Conservation (phyloP, 352 stramenopile species). For the Phytophthora foliorum region DNA sequence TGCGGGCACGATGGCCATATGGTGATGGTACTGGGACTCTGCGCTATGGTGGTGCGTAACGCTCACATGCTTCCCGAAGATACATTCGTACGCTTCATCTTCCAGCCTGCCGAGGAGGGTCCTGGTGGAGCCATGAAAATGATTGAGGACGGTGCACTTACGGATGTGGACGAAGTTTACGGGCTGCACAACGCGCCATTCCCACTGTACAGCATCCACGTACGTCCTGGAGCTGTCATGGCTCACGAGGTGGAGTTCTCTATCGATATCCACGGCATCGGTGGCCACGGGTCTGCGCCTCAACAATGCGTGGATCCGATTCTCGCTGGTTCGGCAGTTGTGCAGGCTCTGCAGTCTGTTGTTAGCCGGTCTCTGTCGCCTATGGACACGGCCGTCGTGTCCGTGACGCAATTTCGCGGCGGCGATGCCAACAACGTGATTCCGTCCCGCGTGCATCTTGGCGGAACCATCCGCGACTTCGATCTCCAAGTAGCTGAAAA, state of each 20-base stretch:
- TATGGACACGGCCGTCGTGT: conserved; percentile 94
- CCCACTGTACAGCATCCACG: conserved; percentile 90
- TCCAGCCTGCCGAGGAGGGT: conserved; percentile 96
- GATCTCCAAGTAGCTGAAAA: conserved; percentile 84
- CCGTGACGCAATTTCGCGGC: conserved; percentile 92
- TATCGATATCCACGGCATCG: conserved; percentile 92
- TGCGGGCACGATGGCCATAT: conserved; percentile 98
- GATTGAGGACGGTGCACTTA: conserved; percentile 93
- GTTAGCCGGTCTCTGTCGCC: conserved; percentile 92
- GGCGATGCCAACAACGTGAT: conserved; percentile 97
- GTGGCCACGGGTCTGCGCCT: conserved; percentile 95
- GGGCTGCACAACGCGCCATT: conserved; percentile 93
- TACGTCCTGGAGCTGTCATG: conserved; percentile 92
- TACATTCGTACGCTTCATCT: conserved; percentile 93
- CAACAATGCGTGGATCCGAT: conserved; percentile 95
- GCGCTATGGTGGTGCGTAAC: conserved; percentile 75
- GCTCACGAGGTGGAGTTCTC: conserved; percentile 94
- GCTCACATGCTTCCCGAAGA: conserved; percentile 76
- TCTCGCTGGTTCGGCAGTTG: conserved; percentile 88
- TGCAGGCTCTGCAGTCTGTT: conserved; percentile 94
- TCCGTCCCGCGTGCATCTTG: conserved; percentile 81
- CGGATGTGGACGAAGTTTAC: conserved; percentile 92
- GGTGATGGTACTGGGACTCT: conserved; percentile 94
- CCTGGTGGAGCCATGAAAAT: conserved; percentile 93
- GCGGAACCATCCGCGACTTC: conserved; percentile 95